Evolutionary conservation across 441 rosid genomes (phyloP).

Genomic region (Populus hybrid): DNA sequence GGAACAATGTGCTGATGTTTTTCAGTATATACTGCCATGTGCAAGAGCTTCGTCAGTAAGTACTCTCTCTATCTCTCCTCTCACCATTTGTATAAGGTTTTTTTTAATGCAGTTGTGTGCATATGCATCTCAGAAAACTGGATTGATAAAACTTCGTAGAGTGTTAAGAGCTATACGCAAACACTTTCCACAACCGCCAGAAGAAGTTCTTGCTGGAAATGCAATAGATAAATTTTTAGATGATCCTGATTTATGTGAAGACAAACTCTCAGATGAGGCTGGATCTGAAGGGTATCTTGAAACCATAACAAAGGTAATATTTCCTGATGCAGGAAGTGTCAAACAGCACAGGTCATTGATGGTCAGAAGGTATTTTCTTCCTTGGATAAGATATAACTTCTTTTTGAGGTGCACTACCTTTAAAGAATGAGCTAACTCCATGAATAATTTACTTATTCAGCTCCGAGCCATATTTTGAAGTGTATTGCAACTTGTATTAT

Average conservation of each 20-base stretch:
- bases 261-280: constrained; percentile 80
- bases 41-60: constrained; percentile 97
- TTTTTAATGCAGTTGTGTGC: background rate
- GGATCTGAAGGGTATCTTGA: constrained; percentile 87
- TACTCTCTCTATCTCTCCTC: constrained; percentile 25
- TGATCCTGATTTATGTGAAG: constrained; percentile 83
- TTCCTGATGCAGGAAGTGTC: constrained; percentile 57
- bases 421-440: constrained; percentile 21
- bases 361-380: constrained; percentile 48
- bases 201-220: constrained; percentile 73
- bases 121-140: constrained; percentile 65
- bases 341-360: constrained; percentile 64
- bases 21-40: constrained; percentile 90
- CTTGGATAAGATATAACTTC: background rate
- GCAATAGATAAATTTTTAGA: constrained; percentile 88
- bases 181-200: constrained; percentile 96
- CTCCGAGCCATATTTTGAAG: constrained; percentile 79
- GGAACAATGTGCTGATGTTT: constrained; percentile 99
- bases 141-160: constrained; percentile 93
- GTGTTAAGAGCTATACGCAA: constrained; percentile 94
- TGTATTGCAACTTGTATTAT: constrained; percentile 85
- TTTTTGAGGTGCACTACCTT: background rate
- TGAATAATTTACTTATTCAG: constrained; percentile 51
- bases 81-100: background rate
- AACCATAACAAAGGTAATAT: constrained; percentile 58